A percentile compares a stretch with the other conserved stretches of the same genome.
phyloP scores from a whole-genome alignment of 2,329 filamentous ascomycete genomes.

The Grosmannia huntii region DNA sequence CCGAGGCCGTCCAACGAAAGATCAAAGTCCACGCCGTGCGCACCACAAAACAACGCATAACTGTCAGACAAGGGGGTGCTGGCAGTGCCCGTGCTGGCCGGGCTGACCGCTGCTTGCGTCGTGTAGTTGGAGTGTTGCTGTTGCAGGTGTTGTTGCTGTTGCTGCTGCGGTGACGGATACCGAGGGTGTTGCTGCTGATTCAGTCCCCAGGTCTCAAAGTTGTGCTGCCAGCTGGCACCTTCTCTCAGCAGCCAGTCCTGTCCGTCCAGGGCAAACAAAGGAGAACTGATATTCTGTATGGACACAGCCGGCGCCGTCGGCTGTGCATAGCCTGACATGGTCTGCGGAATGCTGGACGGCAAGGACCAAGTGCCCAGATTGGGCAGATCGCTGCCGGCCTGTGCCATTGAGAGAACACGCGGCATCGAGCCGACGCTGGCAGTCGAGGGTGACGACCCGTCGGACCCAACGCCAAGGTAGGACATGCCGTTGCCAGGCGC shows the following conservation, averaged over 20 bases:
- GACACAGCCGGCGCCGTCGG: background rate
- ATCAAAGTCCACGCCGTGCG: conserved; percentile 2
- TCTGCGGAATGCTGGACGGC: background rate
- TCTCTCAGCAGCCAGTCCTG: conserved; percentile 47
- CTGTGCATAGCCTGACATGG: conserved; percentile 4
- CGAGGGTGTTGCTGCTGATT: conserved; percentile 10
- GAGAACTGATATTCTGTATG: conserved; percentile 12
- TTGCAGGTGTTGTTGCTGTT: background rate
- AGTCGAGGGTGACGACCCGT: background rate
- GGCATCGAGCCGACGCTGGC: background rate
- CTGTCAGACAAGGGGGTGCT: conserved; percentile 6
- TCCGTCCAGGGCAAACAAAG: conserved; percentile 30
- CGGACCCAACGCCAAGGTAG: conserved; percentile 1
- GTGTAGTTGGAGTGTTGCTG: background rate
- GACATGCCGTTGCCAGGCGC: conserved; percentile 14
- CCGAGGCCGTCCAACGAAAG: conserved; percentile 15
- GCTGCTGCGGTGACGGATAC: background rate
- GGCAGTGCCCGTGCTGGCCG: background rate
- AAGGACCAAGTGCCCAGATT: conserved; percentile 8
- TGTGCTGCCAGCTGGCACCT: conserved; percentile 43
- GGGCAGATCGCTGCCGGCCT: background rate
- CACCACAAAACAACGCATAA: conserved; percentile 1
- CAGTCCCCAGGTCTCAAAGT: conserved; percentile 41
- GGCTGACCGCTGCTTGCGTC: background rate
- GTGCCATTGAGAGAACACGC: background rate